Conservation (phyloP, 2,329 filamentous ascomycete species). For the Penicillium sp. region DNA sequence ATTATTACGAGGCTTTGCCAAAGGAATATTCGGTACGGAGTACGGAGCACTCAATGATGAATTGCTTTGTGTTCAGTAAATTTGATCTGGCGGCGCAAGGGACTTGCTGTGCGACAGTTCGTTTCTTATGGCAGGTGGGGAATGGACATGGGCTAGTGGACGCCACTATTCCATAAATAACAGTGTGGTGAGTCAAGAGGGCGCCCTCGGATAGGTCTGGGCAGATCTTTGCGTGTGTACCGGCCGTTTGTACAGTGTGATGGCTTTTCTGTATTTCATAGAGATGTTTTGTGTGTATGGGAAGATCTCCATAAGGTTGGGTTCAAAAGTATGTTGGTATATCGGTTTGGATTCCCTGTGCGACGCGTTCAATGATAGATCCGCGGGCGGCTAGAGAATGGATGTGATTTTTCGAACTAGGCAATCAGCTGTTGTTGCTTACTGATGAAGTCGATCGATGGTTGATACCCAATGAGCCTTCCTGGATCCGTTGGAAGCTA, state of each 20-base stretch:
- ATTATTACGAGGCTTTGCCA: no score
- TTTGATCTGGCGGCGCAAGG: constrained; percentile 16
- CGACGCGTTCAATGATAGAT: not conserved
- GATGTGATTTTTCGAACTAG: not conserved
- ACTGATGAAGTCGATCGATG: not conserved
- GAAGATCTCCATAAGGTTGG: not conserved
- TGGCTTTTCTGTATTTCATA: no score
- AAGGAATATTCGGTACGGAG: no score
- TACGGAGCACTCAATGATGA: no score
- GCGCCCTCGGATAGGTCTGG: constrained; percentile 9
- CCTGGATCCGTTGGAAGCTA: no score
- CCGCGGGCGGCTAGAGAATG: not conserved
- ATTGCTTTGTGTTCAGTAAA: constrained; percentile 5
- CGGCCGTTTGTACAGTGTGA: not conserved
- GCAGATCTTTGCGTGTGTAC: not conserved
- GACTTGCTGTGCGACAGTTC: constrained; percentile 4
- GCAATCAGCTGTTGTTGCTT: not conserved
- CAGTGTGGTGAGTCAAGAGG: constrained; percentile 18
- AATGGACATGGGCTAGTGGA: constrained; percentile 20
- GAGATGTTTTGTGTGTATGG: not conserved
- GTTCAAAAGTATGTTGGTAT: not conserved
- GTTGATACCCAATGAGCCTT: not conserved
- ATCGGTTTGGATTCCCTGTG: not conserved
- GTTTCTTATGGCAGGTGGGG: constrained; percentile 22
- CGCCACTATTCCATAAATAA: constrained; percentile 26